Conservation (phyloP, 768 basidiomycete genomes). For the Leccinum disarticulatum region DNA sequence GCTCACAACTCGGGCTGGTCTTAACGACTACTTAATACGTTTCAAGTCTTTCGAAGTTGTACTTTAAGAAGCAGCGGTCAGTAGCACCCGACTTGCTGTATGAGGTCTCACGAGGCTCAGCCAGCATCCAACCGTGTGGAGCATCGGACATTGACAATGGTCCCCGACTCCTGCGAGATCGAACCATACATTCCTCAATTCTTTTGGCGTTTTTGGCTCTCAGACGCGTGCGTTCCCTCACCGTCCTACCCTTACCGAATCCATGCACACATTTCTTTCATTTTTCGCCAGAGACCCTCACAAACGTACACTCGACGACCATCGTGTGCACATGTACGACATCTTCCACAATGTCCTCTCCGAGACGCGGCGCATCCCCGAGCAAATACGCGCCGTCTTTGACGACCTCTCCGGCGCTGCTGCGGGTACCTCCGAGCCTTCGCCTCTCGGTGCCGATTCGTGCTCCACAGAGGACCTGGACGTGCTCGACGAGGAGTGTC, state of each 20-base stretch:
- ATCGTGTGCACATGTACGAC: conserved; percentile 51
- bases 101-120: not conserved
- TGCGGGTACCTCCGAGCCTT: not conserved
- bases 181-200: conserved; percentile 46
- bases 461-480: conserved; percentile 2
- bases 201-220: conserved; percentile 51
- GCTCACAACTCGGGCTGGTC: not conserved
- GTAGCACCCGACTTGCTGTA: conserved; percentile 5
- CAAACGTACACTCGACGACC: conserved; percentile 34
- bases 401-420: conserved; percentile 36
- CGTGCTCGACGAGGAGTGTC: conserved; percentile 37
- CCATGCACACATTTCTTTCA: not conserved
- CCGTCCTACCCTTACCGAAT: not conserved
- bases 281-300: conserved; percentile 22
- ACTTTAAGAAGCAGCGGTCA: not conserved
- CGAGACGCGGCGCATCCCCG: conserved; percentile 43
- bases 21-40: not conserved
- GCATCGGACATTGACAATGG: not conserved
- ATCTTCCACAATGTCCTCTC: conserved; percentile 50
- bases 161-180: conserved; percentile 17
- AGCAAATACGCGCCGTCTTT: conserved; percentile 39
- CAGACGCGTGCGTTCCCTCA: conserved; percentile 36
- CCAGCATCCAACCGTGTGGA: not conserved
- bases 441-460: not conserved
- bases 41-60: not conserved